Percentiles rank a stretch among this genome's conserved stretches.
phyloP scores from a whole-genome alignment of 2,329 filamentous ascomycete species.

The Beauveria australis region DNA sequence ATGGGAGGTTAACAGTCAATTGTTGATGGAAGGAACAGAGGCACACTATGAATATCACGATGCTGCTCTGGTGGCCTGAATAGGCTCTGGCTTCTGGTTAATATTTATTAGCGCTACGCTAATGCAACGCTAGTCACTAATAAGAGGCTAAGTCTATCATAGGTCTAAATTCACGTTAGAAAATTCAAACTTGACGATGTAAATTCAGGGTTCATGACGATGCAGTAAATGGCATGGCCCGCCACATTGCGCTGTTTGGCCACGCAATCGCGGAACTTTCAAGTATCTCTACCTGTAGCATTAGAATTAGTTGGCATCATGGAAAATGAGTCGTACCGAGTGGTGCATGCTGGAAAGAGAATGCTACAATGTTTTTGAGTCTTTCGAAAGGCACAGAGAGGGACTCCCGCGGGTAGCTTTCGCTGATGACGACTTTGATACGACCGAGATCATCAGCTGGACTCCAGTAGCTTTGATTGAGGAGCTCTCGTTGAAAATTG shows the following conservation, averaged over 20 bases:
- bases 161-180: no score
- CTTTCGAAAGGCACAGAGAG: slow-evolving; percentile 50
- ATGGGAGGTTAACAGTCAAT: no score
- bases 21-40: no score
- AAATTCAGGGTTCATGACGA: slow-evolving; percentile 17
- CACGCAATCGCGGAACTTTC: slow-evolving; percentile 69
- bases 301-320: neutral
- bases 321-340: slow-evolving; percentile 43
- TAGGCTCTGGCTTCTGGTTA: no score
- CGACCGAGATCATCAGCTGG: slow-evolving; percentile 63
- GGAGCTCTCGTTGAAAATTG: slow-evolving; percentile 57
- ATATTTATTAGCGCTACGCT: no score
- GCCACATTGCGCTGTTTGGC: slow-evolving; percentile 68
- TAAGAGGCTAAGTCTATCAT: no score
- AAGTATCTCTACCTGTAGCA: slow-evolving; percentile 47
- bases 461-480: slow-evolving; percentile 64
- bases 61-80: no score
- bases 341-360: slow-evolving; percentile 81
- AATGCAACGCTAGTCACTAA: no score
- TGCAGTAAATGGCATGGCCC: slow-evolving; percentile 34
- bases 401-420: slow-evolving; percentile 55
- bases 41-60: no score
- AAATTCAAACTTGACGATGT: no score
- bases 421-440: slow-evolving; percentile 68
- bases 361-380: slow-evolving; percentile 64